Evolutionary conservation across 768 basidiomycete species (phyloP).

Genomic region (Lyophyllum shimeji): DNA sequence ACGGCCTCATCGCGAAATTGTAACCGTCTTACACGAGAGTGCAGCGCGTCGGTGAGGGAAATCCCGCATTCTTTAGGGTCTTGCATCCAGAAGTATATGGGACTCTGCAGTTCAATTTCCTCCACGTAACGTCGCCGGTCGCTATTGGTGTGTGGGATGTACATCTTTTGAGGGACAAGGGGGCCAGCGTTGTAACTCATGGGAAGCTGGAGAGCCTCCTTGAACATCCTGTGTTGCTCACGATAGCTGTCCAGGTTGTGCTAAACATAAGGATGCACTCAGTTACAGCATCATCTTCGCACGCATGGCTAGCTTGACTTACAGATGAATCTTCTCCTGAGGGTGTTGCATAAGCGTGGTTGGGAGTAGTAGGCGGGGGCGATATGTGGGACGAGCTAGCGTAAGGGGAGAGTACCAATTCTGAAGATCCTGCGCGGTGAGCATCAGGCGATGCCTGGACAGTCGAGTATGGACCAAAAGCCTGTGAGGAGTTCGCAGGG

Average conservation of each 20-base stretch:
- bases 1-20: conserved; percentile 61
- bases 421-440: conserved; percentile 11
- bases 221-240: conserved; percentile 46
- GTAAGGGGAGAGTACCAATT: conserved; percentile 10
- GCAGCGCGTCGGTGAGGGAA: conserved; percentile 61
- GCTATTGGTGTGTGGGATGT: conserved; percentile 75
- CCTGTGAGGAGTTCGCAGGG: conserved; percentile 7
- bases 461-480: conserved; percentile 1
- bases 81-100: conserved; percentile 62
- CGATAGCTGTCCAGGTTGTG: conserved; percentile 36
- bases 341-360: not conserved
- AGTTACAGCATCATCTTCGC: not conserved
- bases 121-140: conserved; percentile 77
- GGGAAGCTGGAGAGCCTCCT: conserved; percentile 37
- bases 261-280: conserved; percentile 11
- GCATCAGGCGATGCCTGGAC: conserved; percentile 1
- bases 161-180: conserved; percentile 72
- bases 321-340: conserved; percentile 1
- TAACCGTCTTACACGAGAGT: conserved; percentile 55
- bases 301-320: not conserved
- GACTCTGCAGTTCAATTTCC: conserved; percentile 60
- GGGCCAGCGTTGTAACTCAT: conserved; percentile 34
- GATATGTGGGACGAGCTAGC: conserved; percentile 8
- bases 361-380: conserved; percentile 9
- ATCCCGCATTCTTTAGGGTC: conserved; percentile 60